These are phyloP conservation scores for Auxenochlorella pyrenoidosa DNA, from an alignment of 139 green algal species.

Conservation along the genomic window DNA sequence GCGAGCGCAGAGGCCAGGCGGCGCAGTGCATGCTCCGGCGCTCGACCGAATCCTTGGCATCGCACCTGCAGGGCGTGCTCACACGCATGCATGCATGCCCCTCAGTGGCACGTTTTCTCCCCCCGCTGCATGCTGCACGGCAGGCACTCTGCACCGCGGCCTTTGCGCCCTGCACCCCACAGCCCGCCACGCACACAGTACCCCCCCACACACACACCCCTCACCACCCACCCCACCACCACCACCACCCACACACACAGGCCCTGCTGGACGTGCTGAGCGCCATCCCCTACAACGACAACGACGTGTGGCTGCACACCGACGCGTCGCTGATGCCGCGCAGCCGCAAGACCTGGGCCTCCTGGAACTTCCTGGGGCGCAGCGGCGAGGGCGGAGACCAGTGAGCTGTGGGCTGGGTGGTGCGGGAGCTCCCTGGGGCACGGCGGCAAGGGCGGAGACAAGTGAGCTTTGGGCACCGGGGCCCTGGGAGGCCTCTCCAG, in stretches of 20 bases:
- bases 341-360: constrained; percentile 77
- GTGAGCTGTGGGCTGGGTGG: neutral
- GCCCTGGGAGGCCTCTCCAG: no score
- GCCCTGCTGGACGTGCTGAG: constrained; percentile 75
- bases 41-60: no score
- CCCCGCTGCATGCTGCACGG: neutral
- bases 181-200: neutral
- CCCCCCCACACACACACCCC: no score
- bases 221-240: neutral
- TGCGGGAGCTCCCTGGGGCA: constrained; percentile 88
- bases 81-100: no score
- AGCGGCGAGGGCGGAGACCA: neutral
- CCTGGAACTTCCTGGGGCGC: constrained; percentile 90
- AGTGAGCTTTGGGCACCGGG: constrained; percentile 8
- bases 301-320: constrained; percentile 92
- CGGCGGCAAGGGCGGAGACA: neutral
- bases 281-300: constrained; percentile 85
- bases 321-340: constrained; percentile 86
- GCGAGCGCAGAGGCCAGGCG: no score
- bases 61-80: no score
- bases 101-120: no score
- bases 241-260: neutral
- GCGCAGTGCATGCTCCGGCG: no score
- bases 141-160: no score
- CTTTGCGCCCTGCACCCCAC: no score